Evolutionary conservation across 495 filamentous ascomycete genomes (phyloP), one percentile per base, ranked within the genome.

Genomic region (Friedmanniomyces simplex): DNA sequence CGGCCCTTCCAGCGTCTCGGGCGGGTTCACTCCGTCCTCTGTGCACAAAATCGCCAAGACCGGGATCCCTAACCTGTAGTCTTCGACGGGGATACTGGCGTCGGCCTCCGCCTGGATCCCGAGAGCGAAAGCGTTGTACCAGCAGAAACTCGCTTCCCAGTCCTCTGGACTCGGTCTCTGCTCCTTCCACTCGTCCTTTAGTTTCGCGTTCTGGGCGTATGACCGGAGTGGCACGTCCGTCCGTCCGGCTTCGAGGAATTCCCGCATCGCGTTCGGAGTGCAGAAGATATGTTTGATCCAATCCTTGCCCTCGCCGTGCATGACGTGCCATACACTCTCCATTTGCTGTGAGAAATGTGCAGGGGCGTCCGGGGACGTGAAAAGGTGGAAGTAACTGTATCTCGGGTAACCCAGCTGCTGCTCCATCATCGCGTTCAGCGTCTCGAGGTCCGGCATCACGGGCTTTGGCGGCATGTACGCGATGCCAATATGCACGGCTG

Each of bases 311-410:
- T 59, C 54, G 21, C 60, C 62, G 24, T 62, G 48, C 21, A 53
- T 1, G 1, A 43, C 59, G 20, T 56, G 25, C 54, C 51, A 62
- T 11, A 55, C 22, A 24, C 60, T 63, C 25, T 59, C 54, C 18
- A 53, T 45, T 18, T 56, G 26, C 11, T 45, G 2, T 1, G 32
- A 7, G 22, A 62, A 45, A 2, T 59, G 5, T 12, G 49, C 22
- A 2, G 52, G 45, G 13, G 57, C 60, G 12, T 54, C 51, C 14
- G 45, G 2, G 16, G 46, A 1, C 30, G 55, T 51, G 57, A 66
- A 63, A 37, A 62, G 32, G 14, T 65, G 24, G 45, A 47, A 64
- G 46, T 65, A 65, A 1, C 1, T 24, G 32, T 49, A 60, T 7
- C 30, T 8, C 7, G 46, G 56, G 39, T 63, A 63, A 1, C 63